Evolutionary conservation across 257 asterid species (phyloP), one percentile per base, ranked within the genome.

Genomic region (Penstemon newberryi): DNA sequence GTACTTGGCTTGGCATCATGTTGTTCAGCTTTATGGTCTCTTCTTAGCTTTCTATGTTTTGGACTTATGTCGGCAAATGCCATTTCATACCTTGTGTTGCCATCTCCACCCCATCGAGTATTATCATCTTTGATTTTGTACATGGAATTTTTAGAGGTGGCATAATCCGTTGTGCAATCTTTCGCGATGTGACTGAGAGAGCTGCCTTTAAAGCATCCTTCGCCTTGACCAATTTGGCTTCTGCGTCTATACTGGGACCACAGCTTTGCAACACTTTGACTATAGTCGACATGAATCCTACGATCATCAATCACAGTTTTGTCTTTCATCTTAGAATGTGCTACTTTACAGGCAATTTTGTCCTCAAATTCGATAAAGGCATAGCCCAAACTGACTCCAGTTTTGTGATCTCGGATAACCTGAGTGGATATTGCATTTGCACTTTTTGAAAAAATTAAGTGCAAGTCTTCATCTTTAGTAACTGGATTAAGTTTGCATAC

Each of bases 311-410:
- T 94, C 59, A 94, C 71, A 76, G 96, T 96, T 81, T 91, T 94
- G 80, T 94, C 96, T 97, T 91, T 94, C 97, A 90, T 96, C 99
- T 93, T 88, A 75, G 80, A 88, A 78, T 85, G 90, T 70, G 97
- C 99, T 79, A 85, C 88, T 73, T 93, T 96, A 77, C 99, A 88
- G 62, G 97, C 91, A n/a, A 86, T 92, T 63, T 67, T 77, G 72
- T 93, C 99, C 79, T 90, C 93, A 67, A 88, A 93, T 80, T 93
- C 97, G 33, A 25, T 25, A 25, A 25, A 25, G 33, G 33, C 33
- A 25, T 25, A 25, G 33, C 33, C 33, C 33, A 25, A 25, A 25
- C 33, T 25, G 33, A 25, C 33, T 25, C 33, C 33, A 25, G 33
- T 25, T 25, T 25, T 25, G 33, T 25, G 33, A 25, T 25, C 33